Conservation (phyloP, 2,329 filamentous ascomycete species). For the Apiospora hydei region DNA sequence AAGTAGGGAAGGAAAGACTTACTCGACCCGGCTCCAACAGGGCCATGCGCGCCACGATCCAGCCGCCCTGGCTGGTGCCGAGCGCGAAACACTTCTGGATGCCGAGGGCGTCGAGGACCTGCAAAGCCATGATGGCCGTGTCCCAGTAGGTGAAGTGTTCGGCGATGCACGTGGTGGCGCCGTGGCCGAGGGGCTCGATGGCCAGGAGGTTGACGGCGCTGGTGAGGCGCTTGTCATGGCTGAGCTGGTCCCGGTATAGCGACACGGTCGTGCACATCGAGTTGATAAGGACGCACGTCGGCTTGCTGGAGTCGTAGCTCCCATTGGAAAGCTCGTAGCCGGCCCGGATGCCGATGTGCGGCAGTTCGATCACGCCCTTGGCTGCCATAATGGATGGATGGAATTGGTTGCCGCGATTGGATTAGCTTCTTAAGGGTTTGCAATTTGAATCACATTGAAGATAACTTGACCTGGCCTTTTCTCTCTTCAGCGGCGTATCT, state of each 20-base stretch:
- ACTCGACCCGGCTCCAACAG: constrained; percentile 57
- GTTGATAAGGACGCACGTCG: constrained; percentile 60
- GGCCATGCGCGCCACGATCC: constrained; percentile 59
- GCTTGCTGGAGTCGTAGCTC: constrained; percentile 56
- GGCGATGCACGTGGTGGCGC: constrained; percentile 48
- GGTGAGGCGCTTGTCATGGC: constrained; percentile 47
- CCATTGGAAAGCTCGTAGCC: constrained; percentile 53
- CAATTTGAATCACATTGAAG: background rate
- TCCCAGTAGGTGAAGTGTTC: constrained; percentile 66
- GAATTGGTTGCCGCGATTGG: too few species aligned
- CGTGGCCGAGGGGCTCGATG: constrained; percentile 61
- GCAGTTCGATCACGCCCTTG: constrained; percentile 52
- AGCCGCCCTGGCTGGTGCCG: constrained; percentile 61
- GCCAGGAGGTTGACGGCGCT: constrained; percentile 56
- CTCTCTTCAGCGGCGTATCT: background rate
- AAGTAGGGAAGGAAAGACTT: constrained; percentile 29
- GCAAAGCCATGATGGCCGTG: constrained; percentile 59
- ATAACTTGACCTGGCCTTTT: too few species aligned
- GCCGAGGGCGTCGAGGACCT: constrained; percentile 60
- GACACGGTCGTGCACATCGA: constrained; percentile 58
- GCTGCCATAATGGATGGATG: constrained; percentile 39
- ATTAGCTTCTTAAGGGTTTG: background rate
- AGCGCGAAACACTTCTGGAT: constrained; percentile 57
- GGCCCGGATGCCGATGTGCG: constrained; percentile 55
- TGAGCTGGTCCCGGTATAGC: constrained; percentile 54